Evolutionary conservation across 768 basidiomycete genomes (phyloP).

Genomic region (Russula virescens): DNA sequence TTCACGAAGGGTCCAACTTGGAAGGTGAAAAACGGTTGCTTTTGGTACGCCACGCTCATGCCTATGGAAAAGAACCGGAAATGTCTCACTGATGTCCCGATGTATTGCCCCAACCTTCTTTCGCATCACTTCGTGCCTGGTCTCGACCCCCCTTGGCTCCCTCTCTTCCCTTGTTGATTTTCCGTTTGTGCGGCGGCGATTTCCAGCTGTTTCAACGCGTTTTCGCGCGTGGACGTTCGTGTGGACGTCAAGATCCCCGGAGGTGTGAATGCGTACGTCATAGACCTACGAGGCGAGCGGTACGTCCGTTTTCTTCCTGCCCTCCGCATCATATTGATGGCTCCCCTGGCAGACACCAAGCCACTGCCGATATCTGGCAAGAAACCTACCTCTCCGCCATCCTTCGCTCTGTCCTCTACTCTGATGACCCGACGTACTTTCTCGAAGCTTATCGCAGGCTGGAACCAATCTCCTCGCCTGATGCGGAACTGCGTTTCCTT

Average conservation of each 20-base stretch:
- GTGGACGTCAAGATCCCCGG: slow-evolving; percentile 99
- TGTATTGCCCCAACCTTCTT: too few species aligned
- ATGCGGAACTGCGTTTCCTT: slow-evolving; percentile 86
- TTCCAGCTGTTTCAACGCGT: slow-evolving; percentile 93
- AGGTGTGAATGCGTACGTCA: slow-evolving; percentile 89
- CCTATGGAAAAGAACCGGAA: neutral
- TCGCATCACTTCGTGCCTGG: too few species aligned
- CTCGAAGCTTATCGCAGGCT: slow-evolving; percentile 93
- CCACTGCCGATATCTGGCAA: slow-evolving; percentile 91
- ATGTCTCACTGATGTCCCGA: too few species aligned
- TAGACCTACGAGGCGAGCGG: slow-evolving; percentile 93
- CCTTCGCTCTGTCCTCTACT: slow-evolving; percentile 87
- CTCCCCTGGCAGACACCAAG: slow-evolving; percentile 59
- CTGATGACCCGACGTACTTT: slow-evolving; percentile 88
- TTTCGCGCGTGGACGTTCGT: slow-evolving; percentile 91
- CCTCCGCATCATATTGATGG: neutral
- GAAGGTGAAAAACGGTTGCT: slow-evolving; percentile 92
- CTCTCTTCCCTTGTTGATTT: neutral
- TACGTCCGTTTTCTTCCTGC: slow-evolving; percentile 35
- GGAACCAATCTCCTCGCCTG: slow-evolving; percentile 85
- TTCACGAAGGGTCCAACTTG: slow-evolving; percentile 78
- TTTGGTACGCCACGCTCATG: slow-evolving; percentile 54
- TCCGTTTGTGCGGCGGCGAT: neutral
- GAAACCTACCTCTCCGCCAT: slow-evolving; percentile 95
- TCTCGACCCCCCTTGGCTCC: too few species aligned